Base-by-base conservation (phyloP, 768 basidiomycete genomes). In the Lyophyllum semitale region DNA sequence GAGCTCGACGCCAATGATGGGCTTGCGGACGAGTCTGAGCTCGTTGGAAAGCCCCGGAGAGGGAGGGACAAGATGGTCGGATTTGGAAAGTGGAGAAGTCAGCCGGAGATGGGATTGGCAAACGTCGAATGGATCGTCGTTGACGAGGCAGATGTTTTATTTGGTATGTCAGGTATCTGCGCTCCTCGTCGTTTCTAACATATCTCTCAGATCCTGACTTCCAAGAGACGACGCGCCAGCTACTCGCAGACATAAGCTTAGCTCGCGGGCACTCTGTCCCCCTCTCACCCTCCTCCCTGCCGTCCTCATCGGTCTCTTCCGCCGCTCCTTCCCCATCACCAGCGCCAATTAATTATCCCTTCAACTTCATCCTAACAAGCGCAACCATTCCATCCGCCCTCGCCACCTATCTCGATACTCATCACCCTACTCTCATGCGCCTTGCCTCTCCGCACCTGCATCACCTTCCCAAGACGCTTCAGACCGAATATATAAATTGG, bases 101-200 rank as follows among this genome's bases (percentile, higher is more conserved):
- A 78, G 43, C 78, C 83, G 4, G 78, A 85, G 63, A 79, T 91
- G 71, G 79, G 84, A 1, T 70, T 93, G 22, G 79, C 78, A 48
- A 80, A 84, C 46, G 74, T 95, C 1, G 92, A 96, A 63, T 96
- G 93, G 93, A 87, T 96, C 6, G 77, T 95, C 3, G 75, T 96
- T 1, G 95, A 97, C 57, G 94, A 97, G 66, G 94, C 95, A 0
- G 95, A 96, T 66, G 84, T 97, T 46, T 74, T 95, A 12, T 88
- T 96, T 50, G 92, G 94, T 91, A 81, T 70, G 41, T n/a, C 20
- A 13, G 29, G 37, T 33, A 37, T 37, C 2, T 44, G 9, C 29
- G 38, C n/a, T 15, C 43, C 29, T 37, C 25, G 41, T 17, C 32
- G 12, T 47, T 25, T 9, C 33, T 37, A 9, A 48, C 18, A n/a